Percentiles rank a stretch among this genome's conserved stretches.
Evolutionary conservation across 2,329 filamentous ascomycete species (phyloP).

Genomic region (Clarireedia sp.): DNA sequence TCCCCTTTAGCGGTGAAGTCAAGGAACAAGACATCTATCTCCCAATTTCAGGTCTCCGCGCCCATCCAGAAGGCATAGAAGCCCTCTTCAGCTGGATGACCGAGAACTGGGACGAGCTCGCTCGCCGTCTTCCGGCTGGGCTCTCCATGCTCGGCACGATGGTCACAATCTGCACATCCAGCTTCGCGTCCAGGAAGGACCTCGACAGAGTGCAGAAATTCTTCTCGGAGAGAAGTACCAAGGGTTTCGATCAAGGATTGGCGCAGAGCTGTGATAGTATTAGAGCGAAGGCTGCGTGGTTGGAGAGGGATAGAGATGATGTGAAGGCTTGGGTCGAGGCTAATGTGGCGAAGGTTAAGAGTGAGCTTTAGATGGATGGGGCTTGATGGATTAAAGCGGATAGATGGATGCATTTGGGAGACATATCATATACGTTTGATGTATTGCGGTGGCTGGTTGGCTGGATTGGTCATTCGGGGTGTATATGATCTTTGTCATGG

Average conservation of each 20-base stretch:
- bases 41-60: constrained; percentile 70
- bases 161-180: constrained; percentile 72
- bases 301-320: constrained; percentile 67
- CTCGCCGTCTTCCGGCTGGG: constrained; percentile 75
- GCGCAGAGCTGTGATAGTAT: constrained; percentile 86
- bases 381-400: background rate
- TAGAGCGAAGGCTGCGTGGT: constrained; percentile 75
- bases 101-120: constrained; percentile 79
- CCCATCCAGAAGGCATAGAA: constrained; percentile 68
- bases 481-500: no score
- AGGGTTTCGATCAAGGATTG: constrained; percentile 78
- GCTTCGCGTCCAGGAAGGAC: constrained; percentile 72
- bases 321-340: constrained; percentile 65
- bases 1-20: constrained; percentile 72
- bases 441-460: no score
- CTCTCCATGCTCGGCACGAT: constrained; percentile 79
- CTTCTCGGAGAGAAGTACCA: constrained; percentile 75
- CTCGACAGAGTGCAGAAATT: constrained; percentile 69
- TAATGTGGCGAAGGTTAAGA: constrained; percentile 35
- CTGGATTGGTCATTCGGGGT: no score
- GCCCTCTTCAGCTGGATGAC: constrained; percentile 79
- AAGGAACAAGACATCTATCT: constrained; percentile 95
- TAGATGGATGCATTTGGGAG: background rate
- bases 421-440: no score
- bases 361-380: constrained; percentile 22